Evolutionary conservation across 495 filamentous ascomycete genomes (phyloP).

Genomic region (Mycothermus thermophilus): DNA sequence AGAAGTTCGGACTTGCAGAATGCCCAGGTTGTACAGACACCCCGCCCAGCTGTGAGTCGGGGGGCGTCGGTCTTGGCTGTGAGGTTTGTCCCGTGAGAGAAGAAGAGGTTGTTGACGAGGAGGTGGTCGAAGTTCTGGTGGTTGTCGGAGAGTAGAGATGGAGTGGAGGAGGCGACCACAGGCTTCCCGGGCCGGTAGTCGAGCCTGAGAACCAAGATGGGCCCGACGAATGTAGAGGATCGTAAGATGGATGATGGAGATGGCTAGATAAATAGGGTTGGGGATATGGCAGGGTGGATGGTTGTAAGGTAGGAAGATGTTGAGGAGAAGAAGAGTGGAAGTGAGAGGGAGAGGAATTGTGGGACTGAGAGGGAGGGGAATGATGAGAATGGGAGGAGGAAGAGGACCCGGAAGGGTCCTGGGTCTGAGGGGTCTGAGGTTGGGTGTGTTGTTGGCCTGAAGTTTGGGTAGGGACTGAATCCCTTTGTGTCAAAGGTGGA

Average conservation of each 20-base stretch:
- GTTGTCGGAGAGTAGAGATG: too few relatives aligned
- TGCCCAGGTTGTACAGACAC: too few relatives aligned
- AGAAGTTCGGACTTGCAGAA: too few relatives aligned
- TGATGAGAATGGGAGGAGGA: not conserved
- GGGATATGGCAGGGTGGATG: not conserved
- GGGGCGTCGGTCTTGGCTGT: too few relatives aligned
- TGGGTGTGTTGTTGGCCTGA: not conserved
- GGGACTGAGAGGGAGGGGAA: slow-evolving; percentile 1
- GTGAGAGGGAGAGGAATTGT: slow-evolving; percentile 1
- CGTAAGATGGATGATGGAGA: slow-evolving; percentile 8
- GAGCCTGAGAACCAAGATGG: slow-evolving; percentile 6
- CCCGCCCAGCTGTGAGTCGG: too few relatives aligned
- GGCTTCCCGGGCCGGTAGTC: too few relatives aligned
- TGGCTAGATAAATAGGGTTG: slow-evolving; percentile 2
- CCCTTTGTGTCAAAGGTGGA: not conserved
- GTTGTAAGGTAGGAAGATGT: slow-evolving; percentile 1
- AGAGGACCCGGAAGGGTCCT: not conserved
- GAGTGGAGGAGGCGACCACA: too few relatives aligned
- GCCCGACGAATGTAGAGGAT: slow-evolving; percentile 13
- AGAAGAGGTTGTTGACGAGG: too few relatives aligned
- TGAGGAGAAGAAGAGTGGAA: not conserved
- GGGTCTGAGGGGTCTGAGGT: not conserved
- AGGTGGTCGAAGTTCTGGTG: too few relatives aligned
- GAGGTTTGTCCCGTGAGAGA: too few relatives aligned
- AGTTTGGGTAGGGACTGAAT: not conserved